Base-by-base conservation (phyloP, 805 yeast genomes). In the Schwanniomyces polymorphus region DNA sequence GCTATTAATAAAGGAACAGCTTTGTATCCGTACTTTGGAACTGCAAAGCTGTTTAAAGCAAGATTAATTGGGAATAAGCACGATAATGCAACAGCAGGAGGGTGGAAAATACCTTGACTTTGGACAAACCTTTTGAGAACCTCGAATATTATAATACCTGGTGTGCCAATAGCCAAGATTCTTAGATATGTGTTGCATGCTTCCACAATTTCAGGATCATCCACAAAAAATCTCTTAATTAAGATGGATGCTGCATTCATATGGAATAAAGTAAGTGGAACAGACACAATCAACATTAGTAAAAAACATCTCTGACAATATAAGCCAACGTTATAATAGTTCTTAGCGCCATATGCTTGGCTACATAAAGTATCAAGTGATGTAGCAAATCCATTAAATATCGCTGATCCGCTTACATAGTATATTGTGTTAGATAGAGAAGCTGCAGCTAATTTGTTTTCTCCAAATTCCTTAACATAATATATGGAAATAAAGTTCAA, bases 301-400 rank as follows among this genome's bases (percentile, higher is more conserved):
- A 37, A n/a, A 17, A 37, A 51, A 33, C 64, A 59, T 21, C 48
- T 50, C 43, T 56, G 63, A 53, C 59, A 52, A 40, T 58, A 54
- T 27, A 49, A 55, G 4, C 64, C 64, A 9, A 60, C 63, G 43
- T 55, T 37, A 27, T 46, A 47, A 42, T 51, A 58, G 38, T 55
- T 49, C 27, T 49, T 47, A 10, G 61, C 61, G 8, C 64, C 64
- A 38, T 47, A 60, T 5, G 64, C 51, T 43, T 59, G 64, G 7
- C 61, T 53, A 23, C 64, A 60, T 14, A 58, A 47, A 8, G 64
- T 60, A 45, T 60, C 64, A n/a, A 60, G 44, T 2, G 59, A 58
- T 1, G 64, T 60, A 5, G 64, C 53, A 28, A 60, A 55, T 12
- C 64, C 64, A 29, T 59, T 59, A 40, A 59, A 57, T 8, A 57